A percentile compares a stretch with the other conserved stretches of the same genome.
Evolutionary conservation across 208 protist genomes (phyloP).

Genomic region (Crithidia mellificae): DNA sequence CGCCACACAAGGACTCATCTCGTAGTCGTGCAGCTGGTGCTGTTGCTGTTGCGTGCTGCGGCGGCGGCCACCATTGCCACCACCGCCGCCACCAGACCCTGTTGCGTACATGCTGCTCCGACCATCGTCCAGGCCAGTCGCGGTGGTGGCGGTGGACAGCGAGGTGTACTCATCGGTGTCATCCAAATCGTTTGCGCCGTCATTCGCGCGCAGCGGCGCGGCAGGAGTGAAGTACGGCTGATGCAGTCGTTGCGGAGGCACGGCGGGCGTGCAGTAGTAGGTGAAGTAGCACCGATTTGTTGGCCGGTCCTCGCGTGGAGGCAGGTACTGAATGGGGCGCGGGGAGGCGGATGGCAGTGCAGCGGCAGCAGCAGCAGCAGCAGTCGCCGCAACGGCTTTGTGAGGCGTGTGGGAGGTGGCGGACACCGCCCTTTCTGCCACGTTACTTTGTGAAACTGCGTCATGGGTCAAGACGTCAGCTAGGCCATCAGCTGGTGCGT

Average conservation of each 20-base stretch:
- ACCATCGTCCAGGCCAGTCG: constrained; percentile 1
- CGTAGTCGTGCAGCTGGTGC: not conserved
- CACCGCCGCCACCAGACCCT: not conserved
- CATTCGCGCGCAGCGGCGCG: not conserved
- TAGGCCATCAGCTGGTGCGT: no score
- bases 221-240: constrained; percentile 31
- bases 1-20: not conserved
- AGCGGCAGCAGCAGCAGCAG: no score
- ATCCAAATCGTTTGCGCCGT: constrained; percentile 2
- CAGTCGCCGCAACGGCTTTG: no score
- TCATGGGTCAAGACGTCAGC: no score
- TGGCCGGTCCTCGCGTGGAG: constrained; percentile 17
- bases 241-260: constrained; percentile 13
- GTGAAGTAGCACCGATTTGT: constrained; percentile 38
- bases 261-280: constrained; percentile 13
- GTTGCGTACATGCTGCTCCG: constrained; percentile 12
- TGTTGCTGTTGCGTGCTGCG: no score
- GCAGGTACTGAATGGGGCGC: constrained; percentile 11
- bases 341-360: not conserved
- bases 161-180: constrained; percentile 4
- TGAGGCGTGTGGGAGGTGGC: no score
- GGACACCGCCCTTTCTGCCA: no score
- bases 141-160: not conserved
- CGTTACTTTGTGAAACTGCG: no score
- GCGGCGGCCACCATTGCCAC: not conserved